Percentiles rank a stretch among this genome's conserved stretches.
Evolutionary conservation across 1,284 basidiomycete species (phyloP).

Genomic region (Albatrellus sp.): DNA sequence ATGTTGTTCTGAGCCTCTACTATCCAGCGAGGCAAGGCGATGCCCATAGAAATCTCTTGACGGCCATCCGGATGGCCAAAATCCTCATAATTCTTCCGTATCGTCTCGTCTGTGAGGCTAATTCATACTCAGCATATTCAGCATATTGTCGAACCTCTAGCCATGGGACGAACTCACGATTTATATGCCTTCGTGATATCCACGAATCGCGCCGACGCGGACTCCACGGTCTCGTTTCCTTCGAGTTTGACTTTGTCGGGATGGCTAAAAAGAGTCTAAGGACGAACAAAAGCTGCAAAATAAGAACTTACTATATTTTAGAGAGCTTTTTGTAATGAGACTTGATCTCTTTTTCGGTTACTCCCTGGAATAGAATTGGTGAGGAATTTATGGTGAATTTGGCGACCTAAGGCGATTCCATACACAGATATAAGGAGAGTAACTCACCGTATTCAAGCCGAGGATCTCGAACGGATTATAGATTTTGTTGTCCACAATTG

Average conservation of each 20-base stretch:
- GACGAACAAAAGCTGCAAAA: neutral
- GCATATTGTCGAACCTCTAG: slow-evolving; percentile 6
- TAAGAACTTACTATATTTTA: slow-evolving; percentile 59
- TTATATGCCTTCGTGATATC: slow-evolving; percentile 98
- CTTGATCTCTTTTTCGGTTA: slow-evolving; percentile 87
- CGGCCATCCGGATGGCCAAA: slow-evolving; percentile 97
- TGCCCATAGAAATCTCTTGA: slow-evolving; percentile 90
- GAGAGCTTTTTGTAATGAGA: slow-evolving; percentile 95
- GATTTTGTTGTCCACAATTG: slow-evolving; percentile 52
- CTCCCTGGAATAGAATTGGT: slow-evolving; percentile 26
- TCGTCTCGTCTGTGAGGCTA: slow-evolving; percentile 87
- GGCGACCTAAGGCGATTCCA: too few relatives aligned
- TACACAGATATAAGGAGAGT: neutral
- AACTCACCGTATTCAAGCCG: slow-evolving; percentile 58
- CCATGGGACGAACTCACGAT: slow-evolving; percentile 36
- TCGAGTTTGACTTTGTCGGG: slow-evolving; percentile 91
- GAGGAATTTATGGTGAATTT: neutral
- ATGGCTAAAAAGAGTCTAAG: slow-evolving; percentile 43
- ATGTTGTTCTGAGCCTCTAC: slow-evolving; percentile 87
- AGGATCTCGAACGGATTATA: slow-evolving; percentile 97
- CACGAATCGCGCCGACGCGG: slow-evolving; percentile 84
- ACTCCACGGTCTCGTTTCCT: slow-evolving; percentile 79
- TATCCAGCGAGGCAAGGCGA: slow-evolving; percentile 92
- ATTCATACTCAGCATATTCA: neutral
- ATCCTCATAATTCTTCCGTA: slow-evolving; percentile 82